A percentile compares a stretch with the other conserved stretches of the same genome.
Evolutionary conservation across 2,329 filamentous ascomycete genomes (phyloP).

Genomic region (Dactylellina haptotyla): DNA sequence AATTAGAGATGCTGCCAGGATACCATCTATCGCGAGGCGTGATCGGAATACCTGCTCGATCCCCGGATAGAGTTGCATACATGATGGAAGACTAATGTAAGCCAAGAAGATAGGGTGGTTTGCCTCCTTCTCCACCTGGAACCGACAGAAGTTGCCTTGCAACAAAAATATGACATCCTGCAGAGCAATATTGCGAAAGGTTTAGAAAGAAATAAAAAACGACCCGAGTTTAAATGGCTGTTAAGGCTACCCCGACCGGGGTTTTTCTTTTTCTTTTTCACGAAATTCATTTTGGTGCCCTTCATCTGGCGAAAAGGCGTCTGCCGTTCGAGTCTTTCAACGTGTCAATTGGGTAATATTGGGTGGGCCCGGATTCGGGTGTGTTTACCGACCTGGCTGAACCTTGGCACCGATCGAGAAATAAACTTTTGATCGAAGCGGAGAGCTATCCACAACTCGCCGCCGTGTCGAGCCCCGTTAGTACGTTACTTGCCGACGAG

Average conservation of each 20-base stretch:
- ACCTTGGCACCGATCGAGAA: neutral
- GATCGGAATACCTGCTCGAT: neutral
- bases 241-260: no score
- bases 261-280: no score
- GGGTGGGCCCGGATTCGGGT: neutral
- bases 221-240: neutral
- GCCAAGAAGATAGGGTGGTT: neutral
- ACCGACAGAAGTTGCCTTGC: neutral
- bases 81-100: neutral
- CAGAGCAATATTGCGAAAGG: no score
- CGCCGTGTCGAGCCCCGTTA: neutral
- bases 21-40: neutral
- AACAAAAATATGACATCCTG: no score
- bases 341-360: no score
- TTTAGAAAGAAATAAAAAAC: neutral
- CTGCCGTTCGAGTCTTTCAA: no score
- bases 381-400: neutral
- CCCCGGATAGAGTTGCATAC: neutral
- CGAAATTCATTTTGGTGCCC: no score
- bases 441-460: neutral
- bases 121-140: neutral
- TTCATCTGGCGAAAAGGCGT: no score
- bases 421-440: slow-evolving; percentile 8
- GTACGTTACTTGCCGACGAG: neutral
- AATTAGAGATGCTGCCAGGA: neutral